These are phyloP conservation scores for Saccharomycopsis synnaedendra DNA, from an alignment of 805 yeast genomes.

Conservation along the genomic window DNA sequence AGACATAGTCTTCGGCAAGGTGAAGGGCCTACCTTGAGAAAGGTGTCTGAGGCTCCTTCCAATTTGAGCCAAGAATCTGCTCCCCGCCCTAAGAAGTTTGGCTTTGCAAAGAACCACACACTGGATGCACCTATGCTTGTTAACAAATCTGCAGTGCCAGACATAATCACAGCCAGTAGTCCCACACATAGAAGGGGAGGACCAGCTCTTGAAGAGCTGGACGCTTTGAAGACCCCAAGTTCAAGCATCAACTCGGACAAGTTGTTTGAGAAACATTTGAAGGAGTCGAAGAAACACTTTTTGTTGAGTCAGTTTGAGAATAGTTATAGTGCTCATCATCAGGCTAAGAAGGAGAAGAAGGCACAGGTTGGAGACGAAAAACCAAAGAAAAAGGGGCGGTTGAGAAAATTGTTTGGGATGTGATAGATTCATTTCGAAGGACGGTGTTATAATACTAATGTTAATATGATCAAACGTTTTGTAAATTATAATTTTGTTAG, in stretches of 20 bases:
- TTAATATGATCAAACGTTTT: too few species aligned
- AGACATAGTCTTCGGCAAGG: not conserved
- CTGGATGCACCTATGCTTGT: not conserved
- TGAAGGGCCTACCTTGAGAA: not conserved
- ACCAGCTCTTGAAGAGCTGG: slow-evolving; percentile 3
- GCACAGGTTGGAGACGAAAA: not conserved
- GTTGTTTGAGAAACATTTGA: slow-evolving; percentile 15
- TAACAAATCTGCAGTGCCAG: slow-evolving; percentile 1
- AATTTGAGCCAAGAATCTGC: not conserved
- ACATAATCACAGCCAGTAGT: not conserved
- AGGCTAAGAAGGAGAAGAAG: not conserved
- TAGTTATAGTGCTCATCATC: slow-evolving; percentile 1
- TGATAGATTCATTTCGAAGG: not conserved
- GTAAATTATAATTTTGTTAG: too few species aligned
- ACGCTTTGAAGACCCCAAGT: slow-evolving; percentile 12
- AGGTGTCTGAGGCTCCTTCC: not conserved
- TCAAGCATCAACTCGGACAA: slow-evolving; percentile 16
- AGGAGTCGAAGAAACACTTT: slow-evolving; percentile 14
- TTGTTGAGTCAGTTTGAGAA: slow-evolving; percentile 7
- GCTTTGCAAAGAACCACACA: slow-evolving; percentile 5
- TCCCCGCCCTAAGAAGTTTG: slow-evolving; percentile 2
- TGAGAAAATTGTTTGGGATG: slow-evolving; percentile 5
- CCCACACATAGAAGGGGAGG: not conserved
- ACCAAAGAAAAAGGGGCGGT: not conserved
- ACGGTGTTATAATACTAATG: too few species aligned